These are phyloP conservation scores for Plenodomus lindquistii DNA, from an alignment of 2,329 filamentous ascomycete species.

Conservation along the genomic window DNA sequence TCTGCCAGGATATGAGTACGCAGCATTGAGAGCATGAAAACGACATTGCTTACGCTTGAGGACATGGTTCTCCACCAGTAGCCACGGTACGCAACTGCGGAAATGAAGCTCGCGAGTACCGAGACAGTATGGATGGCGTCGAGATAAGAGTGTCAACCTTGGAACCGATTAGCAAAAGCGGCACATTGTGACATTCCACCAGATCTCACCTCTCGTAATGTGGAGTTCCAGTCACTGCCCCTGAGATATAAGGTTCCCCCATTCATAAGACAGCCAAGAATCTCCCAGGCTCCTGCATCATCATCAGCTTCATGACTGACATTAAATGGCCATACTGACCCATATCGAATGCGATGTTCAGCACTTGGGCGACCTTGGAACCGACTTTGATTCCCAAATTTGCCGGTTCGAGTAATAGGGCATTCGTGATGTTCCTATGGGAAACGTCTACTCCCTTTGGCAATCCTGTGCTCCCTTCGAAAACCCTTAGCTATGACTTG, in stretches of 20 bases:
- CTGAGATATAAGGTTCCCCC: conserved; percentile 60
- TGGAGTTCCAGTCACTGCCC: conserved; percentile 54
- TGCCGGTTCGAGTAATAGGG: conserved; percentile 56
- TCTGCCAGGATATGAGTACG: conserved; percentile 19
- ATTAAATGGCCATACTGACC: conserved; percentile 47
- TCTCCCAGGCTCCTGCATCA: conserved; percentile 60
- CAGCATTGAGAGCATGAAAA: neutral
- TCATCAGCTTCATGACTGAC: conserved; percentile 4
- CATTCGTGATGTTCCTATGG: conserved; percentile 60
- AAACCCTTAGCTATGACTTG: conserved; percentile 3
- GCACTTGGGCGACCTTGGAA: conserved; percentile 58
- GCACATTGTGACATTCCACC: neutral
- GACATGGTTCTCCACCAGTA: conserved; percentile 60
- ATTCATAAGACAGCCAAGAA: conserved; percentile 61
- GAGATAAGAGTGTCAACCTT: conserved; percentile 59
- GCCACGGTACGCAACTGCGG: conserved; percentile 58
- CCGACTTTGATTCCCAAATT: conserved; percentile 56
- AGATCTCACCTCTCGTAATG: conserved; percentile 50
- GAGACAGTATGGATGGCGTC: conserved; percentile 59
- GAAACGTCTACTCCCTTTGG: conserved; percentile 64
- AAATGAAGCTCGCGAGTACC: conserved; percentile 53
- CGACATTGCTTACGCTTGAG: conserved; percentile 44
- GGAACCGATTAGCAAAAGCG: conserved; percentile 6
- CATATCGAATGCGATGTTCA: conserved; percentile 66
- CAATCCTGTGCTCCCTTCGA: conserved; percentile 55